Evolutionary conservation across 1,139 yeast species (phyloP).

Genomic region (Pichia sp.): DNA sequence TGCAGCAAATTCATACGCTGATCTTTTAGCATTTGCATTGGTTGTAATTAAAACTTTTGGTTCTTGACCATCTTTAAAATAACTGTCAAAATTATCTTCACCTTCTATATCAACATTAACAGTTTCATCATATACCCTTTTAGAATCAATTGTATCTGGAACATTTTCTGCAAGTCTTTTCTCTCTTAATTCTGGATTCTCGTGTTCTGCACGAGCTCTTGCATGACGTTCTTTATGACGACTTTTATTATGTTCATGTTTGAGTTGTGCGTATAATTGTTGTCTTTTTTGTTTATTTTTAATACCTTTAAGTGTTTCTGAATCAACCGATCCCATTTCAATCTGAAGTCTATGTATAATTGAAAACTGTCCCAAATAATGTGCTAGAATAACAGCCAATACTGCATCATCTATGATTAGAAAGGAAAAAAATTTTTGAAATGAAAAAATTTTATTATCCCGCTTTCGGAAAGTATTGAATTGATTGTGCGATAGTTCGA

Average conservation of each 20-base stretch:
- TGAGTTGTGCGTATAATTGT: conserved; percentile 65
- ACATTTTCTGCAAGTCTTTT: conserved; percentile 74
- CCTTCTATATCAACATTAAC: conserved; percentile 70
- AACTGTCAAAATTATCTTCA: conserved; percentile 69
- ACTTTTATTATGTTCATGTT: conserved; percentile 67
- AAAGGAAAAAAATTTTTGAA: too few relatives aligned
- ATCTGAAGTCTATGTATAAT: too few relatives aligned
- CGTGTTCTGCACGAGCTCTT: conserved; percentile 77
- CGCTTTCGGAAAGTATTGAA: too few relatives aligned
- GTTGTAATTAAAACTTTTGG: conserved; percentile 91
- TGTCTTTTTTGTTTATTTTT: conserved; percentile 77
- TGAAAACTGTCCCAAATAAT: too few relatives aligned
- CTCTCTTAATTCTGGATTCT: conserved; percentile 73
- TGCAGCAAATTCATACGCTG: conserved; percentile 88
- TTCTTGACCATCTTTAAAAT: conserved; percentile 46
- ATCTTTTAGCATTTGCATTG: conserved; percentile 74
- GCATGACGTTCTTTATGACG: conserved; percentile 70
- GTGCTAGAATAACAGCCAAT: too few relatives aligned
- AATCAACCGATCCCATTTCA: conserved; percentile 12
- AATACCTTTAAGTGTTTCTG: conserved; percentile 33
- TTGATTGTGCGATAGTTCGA: too few relatives aligned
- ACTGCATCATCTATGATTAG: too few relatives aligned
- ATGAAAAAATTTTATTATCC: too few relatives aligned
- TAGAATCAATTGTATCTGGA: conserved; percentile 82
- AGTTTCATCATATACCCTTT: conserved; percentile 88